Evolutionary conservation across 306 rosid genomes (phyloP).

Genomic region (Fragaria ananassa): DNA sequence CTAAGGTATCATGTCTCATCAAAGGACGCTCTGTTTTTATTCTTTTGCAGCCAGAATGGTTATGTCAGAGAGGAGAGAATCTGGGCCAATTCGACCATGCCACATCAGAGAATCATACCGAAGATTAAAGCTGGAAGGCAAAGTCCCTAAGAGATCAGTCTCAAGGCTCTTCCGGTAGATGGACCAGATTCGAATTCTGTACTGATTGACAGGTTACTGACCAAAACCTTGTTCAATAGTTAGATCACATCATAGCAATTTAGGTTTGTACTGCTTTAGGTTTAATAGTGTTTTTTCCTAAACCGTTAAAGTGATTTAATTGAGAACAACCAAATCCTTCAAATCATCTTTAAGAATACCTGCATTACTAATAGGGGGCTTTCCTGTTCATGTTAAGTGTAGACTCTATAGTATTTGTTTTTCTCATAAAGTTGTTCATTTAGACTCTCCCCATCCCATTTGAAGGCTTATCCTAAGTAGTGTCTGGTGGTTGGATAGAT

Average conservation of each 20-base stretch:
- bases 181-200: conserved; percentile 17
- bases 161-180: conserved; percentile 73
- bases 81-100: conserved; percentile 93
- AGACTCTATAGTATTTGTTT: background rate
- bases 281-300: background rate
- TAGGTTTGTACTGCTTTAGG: background rate
- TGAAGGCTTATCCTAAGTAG: background rate
- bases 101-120: conserved; percentile 88
- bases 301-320: background rate
- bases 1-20: background rate
- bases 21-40: conserved; percentile 5
- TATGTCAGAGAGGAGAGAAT: conserved; percentile 81
- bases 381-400: background rate
- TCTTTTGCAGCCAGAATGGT: conserved; percentile 65
- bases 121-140: conserved; percentile 88
- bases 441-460: background rate
- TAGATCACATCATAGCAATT: background rate
- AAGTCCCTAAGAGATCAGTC: conserved; percentile 67
- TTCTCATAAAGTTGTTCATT: background rate
- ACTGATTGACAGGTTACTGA: conserved; percentile 10
- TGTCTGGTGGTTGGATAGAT: background rate
- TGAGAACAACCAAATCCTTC: background rate
- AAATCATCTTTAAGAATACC: background rate
- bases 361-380: background rate
- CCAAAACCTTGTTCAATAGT: background rate